Evolutionary conservation across 768 basidiomycete species (phyloP), one percentile per base, ranked within the genome.

Genomic region (Auriscalpium microsporum): DNA sequence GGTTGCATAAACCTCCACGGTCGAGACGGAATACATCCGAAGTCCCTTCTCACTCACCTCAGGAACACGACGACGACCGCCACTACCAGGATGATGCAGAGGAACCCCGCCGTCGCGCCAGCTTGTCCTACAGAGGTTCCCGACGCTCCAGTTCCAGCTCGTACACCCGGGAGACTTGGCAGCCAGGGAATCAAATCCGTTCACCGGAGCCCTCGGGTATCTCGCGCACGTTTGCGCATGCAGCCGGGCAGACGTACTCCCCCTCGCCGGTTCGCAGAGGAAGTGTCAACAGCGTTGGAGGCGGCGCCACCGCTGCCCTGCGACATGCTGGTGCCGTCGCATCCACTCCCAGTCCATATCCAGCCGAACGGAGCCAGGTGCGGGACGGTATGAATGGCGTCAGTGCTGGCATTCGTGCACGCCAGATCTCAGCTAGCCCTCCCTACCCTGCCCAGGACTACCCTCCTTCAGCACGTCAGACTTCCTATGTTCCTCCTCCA

Each of bases 121-220:
- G 9, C 51, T 17, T 13, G 33, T 33, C 40, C 17, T 42, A 42
- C 17, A 36, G 21, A 19, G n/a, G 42, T 35, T 19, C 19, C 13
- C 52, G 52, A 13, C 52, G 52, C 45, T 53, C 52, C 14, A 53
- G 52, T 19, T 53, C 45, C 17, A 47, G 52, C 33, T 53, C 52
- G 7, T 33, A 28, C 52, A 45, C 52, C 9, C 45, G 42, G 21
- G 45, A 17, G 8, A 17, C 11, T 13, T 28, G 28, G n/a, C n/a
- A 10, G 33, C 52, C 44, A 14, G 37, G 13, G 44, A 53, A n/a
- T 28, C 46, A 21, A 34, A 45, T 28, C 21, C 52, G 52, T 14
- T 45, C 52, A 9, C 33, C 52, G 16, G 44, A 53, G 45, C 52
- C 52, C 8, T 53, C 51, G 7, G 51, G 51, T 10, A 42, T 52